A percentile compares a stretch with the other conserved stretches of the same genome.
These are phyloP conservation scores for Thymus mandschuricus DNA, from an alignment of 257 asterid genomes.

Conservation along the genomic window DNA sequence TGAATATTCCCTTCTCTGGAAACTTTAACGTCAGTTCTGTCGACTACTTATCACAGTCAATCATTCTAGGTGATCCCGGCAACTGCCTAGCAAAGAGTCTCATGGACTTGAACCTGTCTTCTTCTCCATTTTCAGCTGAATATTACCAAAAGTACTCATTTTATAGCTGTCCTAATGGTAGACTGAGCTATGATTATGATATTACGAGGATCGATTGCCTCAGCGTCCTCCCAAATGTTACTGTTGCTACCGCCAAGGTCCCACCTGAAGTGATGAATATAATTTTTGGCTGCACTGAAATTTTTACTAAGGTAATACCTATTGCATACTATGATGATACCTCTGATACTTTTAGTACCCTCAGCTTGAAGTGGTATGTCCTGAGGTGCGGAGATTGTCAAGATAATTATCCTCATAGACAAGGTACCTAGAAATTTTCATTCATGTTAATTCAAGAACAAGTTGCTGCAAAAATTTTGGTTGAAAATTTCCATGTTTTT, in stretches of 20 bases:
- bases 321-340: not conserved
- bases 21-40: conserved; percentile 9
- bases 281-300: conserved; percentile 2
- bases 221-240: not conserved
- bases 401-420: not conserved
- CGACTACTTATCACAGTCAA: not conserved
- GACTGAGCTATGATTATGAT: not conserved
- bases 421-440: conserved; percentile 5
- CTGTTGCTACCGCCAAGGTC: not conserved
- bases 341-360: conserved; percentile 7
- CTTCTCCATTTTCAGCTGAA: conserved; percentile 19
- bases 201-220: conserved; percentile 1
- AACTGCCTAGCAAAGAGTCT: conserved; percentile 12
- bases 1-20: conserved; percentile 27
- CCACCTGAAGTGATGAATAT: not conserved
- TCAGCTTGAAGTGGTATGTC: conserved; percentile 22
- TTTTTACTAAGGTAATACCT: conserved; percentile 7
- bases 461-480: not conserved
- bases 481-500: not conserved
- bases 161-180: not conserved
- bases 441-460: not conserved
- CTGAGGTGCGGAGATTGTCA: conserved; percentile 31
- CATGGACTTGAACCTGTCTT: conserved; percentile 16
- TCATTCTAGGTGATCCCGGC: conserved; percentile 11
- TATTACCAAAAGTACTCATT: conserved; percentile 2